Evolutionary conservation across 2,329 filamentous ascomycete species (phyloP), one percentile per base, ranked within the genome.

Genomic region (Zalaria sp.): DNA sequence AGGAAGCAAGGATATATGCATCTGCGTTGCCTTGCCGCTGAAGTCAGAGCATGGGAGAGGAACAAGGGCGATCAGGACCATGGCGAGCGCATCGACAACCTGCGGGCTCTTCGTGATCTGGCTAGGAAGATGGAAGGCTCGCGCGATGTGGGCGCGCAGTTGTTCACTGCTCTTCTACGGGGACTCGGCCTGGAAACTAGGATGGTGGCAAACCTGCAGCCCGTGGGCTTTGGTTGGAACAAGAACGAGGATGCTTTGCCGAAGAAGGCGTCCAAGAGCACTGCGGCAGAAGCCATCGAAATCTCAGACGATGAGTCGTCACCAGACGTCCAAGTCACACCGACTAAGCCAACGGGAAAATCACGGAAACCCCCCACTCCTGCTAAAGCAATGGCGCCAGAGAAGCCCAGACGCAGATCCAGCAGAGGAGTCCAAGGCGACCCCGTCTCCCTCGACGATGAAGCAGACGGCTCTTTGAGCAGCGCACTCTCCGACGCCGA

Each of bases 1-100:
- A 74, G 88, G n/a, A 98, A 96, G 63, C 72, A 76, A 56, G 91
- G 91, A 0, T 96, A 96, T 57, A 82, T 89, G 66, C 71, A 82
- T 0, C 72, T 86, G n/a, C 71, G 81, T 51, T 72, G 77, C 25
- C 64, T 94, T 2, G 80, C 86, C 50, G 73, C 79, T n/a, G 69
- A 91, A 45, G 76, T 81, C 5, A 78, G 80, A 28, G 79, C 75
- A 0, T 86, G 81, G 57, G 72, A 75, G 28, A 72, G 77, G 8
- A 72, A 80, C 38, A 65, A 68, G 0, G 66, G 77, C 43, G 72
- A 91, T 49, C 68, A 75, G 37, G 65, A 64, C 4, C 86, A 89
- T 55, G 89, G 89, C 1, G 91, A 96, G 62, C 72, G 75, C 8
- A 74, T 95, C 2, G 61, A 65, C n/a, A 66, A 67, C 40, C 53